These are phyloP conservation scores for Candida methanosorbosa DNA, from an alignment of 805 yeast species.

Conservation along the genomic window DNA sequence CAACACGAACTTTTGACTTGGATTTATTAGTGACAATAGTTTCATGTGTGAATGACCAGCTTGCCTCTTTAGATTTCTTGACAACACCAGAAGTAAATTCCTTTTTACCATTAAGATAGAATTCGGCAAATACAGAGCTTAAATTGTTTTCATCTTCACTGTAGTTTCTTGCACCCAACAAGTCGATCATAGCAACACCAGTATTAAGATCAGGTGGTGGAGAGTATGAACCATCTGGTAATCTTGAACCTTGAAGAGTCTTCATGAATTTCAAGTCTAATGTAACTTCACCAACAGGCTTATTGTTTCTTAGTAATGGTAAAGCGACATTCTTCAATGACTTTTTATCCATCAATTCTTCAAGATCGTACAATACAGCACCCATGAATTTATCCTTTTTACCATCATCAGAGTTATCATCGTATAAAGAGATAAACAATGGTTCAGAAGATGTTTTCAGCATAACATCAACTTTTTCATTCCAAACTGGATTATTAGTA, in stretches of 20 bases:
- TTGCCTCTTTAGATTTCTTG: slow-evolving; percentile 57
- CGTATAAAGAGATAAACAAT: slow-evolving; percentile 61
- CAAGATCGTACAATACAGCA: slow-evolving; percentile 63
- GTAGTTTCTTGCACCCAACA: slow-evolving; percentile 54
- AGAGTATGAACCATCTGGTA: slow-evolving; percentile 73
- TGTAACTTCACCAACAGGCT: slow-evolving; percentile 65
- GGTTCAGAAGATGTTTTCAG: slow-evolving; percentile 76
- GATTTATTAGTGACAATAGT: slow-evolving; percentile 69
- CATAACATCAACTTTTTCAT: slow-evolving; percentile 66
- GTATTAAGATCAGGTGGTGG: slow-evolving; percentile 92
- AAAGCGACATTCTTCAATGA: slow-evolving; percentile 40
- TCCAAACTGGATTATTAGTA: slow-evolving; percentile 72
- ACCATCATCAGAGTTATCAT: slow-evolving; percentile 56
- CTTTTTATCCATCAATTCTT: slow-evolving; percentile 46
- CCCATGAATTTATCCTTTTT: slow-evolving; percentile 78
- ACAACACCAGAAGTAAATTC: slow-evolving; percentile 48
- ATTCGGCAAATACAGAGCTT: slow-evolving; percentile 59
- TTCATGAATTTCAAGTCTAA: slow-evolving; percentile 74
- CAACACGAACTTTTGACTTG: slow-evolving; percentile 56
- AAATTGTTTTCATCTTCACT: slow-evolving; percentile 32
- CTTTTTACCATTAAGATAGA: slow-evolving; percentile 54
- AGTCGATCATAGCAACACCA: slow-evolving; percentile 72
- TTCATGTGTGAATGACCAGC: slow-evolving; percentile 46
- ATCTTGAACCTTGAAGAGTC: slow-evolving; percentile 49
- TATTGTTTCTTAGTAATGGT: slow-evolving; percentile 71